phyloP scores from a whole-genome alignment of 208 protist species.

The Acanthamoeba healyi region DNA sequence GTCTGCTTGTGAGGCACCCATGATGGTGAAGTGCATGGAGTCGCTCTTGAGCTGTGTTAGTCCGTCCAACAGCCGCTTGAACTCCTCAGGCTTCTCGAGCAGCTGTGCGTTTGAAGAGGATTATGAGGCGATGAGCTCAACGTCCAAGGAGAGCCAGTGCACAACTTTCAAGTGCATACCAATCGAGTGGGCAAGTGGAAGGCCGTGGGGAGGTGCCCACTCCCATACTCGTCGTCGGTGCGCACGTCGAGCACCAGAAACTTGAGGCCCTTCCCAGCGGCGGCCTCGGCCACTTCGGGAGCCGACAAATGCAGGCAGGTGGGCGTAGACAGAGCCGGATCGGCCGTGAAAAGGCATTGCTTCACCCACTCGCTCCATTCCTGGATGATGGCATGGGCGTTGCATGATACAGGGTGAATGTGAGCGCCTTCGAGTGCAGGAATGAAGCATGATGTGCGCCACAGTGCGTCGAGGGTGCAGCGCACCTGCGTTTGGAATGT shows the following conservation, averaged over 20 bases:
- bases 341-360: neutral
- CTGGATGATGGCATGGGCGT: neutral
- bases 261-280: neutral
- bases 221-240: neutral
- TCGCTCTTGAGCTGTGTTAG: conserved; percentile 3
- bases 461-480: neutral
- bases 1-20: neutral
- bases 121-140: too few relatives aligned
- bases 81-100: conserved; percentile 16
- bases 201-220: conserved; percentile 19
- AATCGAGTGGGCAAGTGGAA: conserved; percentile 39
- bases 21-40: neutral
- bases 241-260: conserved; percentile 41
- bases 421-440: neutral
- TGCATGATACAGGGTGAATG: neutral
- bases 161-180: neutral
- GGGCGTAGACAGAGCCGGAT: conserved; percentile 34
- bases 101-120: neutral
- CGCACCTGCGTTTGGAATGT: conserved; percentile 15
- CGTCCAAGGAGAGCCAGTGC: neutral
- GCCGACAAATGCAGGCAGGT: conserved; percentile 14
- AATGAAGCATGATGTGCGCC: neutral
- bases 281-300: neutral
- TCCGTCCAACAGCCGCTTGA: conserved; percentile 33
- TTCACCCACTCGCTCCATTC: conserved; percentile 11